Evolutionary conservation across 805 yeast species (phyloP).

Genomic region (Saccharomycopsis sp.): DNA sequence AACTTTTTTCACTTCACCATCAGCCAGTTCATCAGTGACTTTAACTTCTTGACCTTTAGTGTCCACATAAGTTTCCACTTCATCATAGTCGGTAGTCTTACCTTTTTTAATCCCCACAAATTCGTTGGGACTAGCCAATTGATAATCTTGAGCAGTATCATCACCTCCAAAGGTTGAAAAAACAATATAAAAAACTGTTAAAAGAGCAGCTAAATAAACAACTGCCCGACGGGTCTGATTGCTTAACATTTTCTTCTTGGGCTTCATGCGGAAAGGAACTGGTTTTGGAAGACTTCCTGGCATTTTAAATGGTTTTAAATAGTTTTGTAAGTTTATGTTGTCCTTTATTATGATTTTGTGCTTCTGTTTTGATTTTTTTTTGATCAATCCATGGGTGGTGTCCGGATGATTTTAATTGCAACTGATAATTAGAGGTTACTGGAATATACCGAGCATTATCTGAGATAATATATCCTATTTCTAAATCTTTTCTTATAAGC

Average conservation of each 20-base stretch:
- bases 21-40: background rate
- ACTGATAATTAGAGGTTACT: too few species aligned
- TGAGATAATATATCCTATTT: too few species aligned
- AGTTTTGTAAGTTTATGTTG: too few species aligned
- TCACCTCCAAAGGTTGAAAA: conserved; percentile 8
- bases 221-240: conserved; percentile 10
- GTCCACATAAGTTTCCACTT: conserved; percentile 24
- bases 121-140: conserved; percentile 17
- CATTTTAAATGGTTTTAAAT: too few species aligned
- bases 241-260: conserved; percentile 13
- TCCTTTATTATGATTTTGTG: too few species aligned
- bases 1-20: background rate
- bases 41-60: background rate
- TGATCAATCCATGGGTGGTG: too few species aligned
- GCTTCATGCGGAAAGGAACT: conserved; percentile 18
- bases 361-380: too few species aligned
- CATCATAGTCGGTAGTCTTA: conserved; percentile 24
- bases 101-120: conserved; percentile 17
- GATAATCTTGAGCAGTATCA: conserved; percentile 5
- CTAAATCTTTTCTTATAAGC: too few species aligned
- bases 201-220: conserved; percentile 13
- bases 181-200: conserved; percentile 13
- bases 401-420: too few species aligned
- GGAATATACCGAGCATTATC: too few species aligned
- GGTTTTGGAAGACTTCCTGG: conserved; percentile 14